Evolutionary conservation across 2,329 filamentous ascomycete species (phyloP).

Genomic region (Sphaerostilbella broomeana): DNA sequence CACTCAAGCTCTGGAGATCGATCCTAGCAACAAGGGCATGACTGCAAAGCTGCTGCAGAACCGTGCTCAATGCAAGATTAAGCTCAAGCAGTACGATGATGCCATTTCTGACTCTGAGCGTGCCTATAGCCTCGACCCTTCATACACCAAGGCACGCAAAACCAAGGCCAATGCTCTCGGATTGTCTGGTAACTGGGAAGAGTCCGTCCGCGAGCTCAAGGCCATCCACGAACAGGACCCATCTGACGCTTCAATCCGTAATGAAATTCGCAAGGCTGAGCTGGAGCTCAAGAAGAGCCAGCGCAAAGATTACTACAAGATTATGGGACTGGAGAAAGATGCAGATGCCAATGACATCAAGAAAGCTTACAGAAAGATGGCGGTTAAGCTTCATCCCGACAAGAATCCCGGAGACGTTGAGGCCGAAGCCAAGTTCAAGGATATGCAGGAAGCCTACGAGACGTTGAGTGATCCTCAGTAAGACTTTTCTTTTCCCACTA

Average conservation of each 20-base stretch:
- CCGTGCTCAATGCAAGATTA: constrained; percentile 75
- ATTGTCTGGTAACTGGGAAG: constrained; percentile 83
- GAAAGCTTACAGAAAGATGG: constrained; percentile 92
- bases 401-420: constrained; percentile 86
- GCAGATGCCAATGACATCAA: constrained; percentile 83
- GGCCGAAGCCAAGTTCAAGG: constrained; percentile 92
- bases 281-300: constrained; percentile 96
- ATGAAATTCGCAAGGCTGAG: constrained; percentile 85
- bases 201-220: constrained; percentile 85
- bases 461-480: constrained; percentile 89
- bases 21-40: constrained; percentile 81
- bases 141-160: constrained; percentile 85
- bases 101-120: constrained; percentile 82
- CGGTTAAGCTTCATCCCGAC: constrained; percentile 91
- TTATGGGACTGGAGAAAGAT: constrained; percentile 80
- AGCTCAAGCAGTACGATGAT: constrained; percentile 74
- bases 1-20: constrained; percentile 72
- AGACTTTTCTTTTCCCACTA: constrained; percentile 32
- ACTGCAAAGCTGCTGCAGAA: constrained; percentile 96
- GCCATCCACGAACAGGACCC: constrained; percentile 76
- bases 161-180: constrained; percentile 88
- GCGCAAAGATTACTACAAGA: constrained; percentile 98
- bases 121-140: constrained; percentile 74
- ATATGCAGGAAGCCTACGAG: constrained; percentile 95
- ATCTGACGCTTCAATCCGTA: constrained; percentile 69